Conservation (phyloP, 352 stramenopile genomes). For the Elongisporangium anandrum region DNA sequence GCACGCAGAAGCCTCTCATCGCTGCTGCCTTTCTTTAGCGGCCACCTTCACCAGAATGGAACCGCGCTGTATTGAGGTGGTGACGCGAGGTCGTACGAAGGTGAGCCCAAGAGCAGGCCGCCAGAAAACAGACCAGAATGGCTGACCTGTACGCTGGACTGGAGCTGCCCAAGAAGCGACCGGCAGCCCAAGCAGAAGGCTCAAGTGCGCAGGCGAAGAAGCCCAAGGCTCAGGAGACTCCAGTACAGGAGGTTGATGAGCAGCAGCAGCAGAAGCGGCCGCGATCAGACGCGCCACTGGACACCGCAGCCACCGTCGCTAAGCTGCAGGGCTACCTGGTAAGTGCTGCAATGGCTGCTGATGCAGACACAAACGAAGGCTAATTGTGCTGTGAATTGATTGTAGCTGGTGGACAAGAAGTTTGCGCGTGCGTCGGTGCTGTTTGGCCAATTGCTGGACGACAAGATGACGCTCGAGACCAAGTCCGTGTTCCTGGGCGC, state of each 20-base stretch:
- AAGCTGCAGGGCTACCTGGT: constrained; percentile 75
- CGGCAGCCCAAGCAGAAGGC: constrained; percentile 8
- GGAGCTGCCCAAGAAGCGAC: constrained; percentile 22
- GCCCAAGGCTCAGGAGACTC: neutral
- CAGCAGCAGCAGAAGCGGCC: constrained; percentile 19
- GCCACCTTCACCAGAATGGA: too few species aligned
- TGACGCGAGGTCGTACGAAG: neutral
- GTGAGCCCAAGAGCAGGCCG: neutral
- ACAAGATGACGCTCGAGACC: constrained; percentile 32
- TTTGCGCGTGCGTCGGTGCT: constrained; percentile 63
- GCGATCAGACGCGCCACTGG: constrained; percentile 23
- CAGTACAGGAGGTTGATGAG: neutral
- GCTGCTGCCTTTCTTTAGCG: too few species aligned
- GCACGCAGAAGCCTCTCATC: too few species aligned
- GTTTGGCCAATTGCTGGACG: constrained; percentile 39
- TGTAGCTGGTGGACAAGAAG: constrained; percentile 68
- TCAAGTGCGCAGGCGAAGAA: neutral
- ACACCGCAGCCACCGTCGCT: constrained; percentile 32
- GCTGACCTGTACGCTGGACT: constrained; percentile 58
- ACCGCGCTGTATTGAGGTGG: neutral
- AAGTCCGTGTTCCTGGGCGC: constrained; percentile 41
- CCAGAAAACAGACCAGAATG: neutral
- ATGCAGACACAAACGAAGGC: neutral
- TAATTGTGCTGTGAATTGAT: neutral
- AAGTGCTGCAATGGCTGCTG: constrained; percentile 1